phyloP scores from a whole-genome alignment of 768 basidiomycete species.

The Vararia minispora region DNA sequence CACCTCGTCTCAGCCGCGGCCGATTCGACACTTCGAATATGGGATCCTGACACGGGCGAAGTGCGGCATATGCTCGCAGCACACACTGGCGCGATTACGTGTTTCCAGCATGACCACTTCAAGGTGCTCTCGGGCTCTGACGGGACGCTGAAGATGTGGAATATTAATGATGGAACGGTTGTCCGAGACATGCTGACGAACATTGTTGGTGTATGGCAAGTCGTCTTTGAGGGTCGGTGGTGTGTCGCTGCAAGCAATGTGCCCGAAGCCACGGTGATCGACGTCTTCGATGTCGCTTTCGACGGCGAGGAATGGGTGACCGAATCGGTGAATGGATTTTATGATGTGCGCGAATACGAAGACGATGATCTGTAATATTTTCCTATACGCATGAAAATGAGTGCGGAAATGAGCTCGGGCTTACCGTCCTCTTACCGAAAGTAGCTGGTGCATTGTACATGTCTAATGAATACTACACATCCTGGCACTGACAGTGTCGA shows the following conservation, averaged over 20 bases:
- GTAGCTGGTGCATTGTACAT: too few species aligned
- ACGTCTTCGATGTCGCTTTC: conserved; percentile 73
- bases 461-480: too few species aligned
- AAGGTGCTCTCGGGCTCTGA: conserved; percentile 94
- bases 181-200: conserved; percentile 84
- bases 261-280: conserved; percentile 64
- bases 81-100: conserved; percentile 97
- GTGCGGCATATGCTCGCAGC: conserved; percentile 75
- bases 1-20: conserved; percentile 93
- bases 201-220: conserved; percentile 96
- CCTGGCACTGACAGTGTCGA: too few species aligned
- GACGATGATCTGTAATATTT: too few species aligned
- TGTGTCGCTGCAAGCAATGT: conserved; percentile 90
- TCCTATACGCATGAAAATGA: too few species aligned
- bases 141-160: conserved; percentile 98
- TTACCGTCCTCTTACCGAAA: too few species aligned
- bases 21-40: conserved; percentile 88
- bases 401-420: too few species aligned
- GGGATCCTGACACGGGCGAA: conserved; percentile 82
- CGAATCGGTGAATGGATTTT: conserved; percentile 63
- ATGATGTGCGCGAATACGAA: conserved; percentile 56
- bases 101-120: conserved; percentile 97
- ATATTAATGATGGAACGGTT: conserved; percentile 75
- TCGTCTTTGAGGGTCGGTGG: conserved; percentile 88
- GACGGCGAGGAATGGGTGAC: conserved; percentile 73